Evolutionary conservation across 768 basidiomycete species (phyloP).

Genomic region (Boletus sp.): DNA sequence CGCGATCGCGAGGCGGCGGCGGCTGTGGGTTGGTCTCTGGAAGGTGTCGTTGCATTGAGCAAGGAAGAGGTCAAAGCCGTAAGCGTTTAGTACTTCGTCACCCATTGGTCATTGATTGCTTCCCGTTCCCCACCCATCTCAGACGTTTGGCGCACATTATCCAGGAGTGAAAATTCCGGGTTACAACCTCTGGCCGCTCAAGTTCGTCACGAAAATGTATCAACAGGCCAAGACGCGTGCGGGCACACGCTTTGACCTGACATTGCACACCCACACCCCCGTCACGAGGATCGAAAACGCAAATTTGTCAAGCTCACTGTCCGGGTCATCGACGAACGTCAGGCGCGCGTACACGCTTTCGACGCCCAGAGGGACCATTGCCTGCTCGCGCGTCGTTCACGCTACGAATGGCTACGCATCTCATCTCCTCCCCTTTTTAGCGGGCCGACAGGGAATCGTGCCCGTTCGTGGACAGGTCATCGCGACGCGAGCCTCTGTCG

Average conservation of each 20-base stretch:
- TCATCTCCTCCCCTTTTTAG: constrained; percentile 69
- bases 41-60: constrained; percentile 44
- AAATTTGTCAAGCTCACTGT: no score
- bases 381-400: constrained; percentile 68
- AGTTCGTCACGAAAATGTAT: constrained; percentile 71
- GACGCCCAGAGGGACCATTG: constrained; percentile 66
- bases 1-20: constrained; percentile 54
- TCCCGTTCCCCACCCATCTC: not conserved
- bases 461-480: constrained; percentile 74
- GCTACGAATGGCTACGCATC: constrained; percentile 86
- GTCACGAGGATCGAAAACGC: constrained; percentile 45
- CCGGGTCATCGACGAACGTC: not conserved
- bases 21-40: constrained; percentile 49
- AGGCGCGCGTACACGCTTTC: constrained; percentile 10
- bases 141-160: constrained; percentile 40
- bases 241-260: constrained; percentile 39
- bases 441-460: constrained; percentile 52
- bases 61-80: constrained; percentile 51
- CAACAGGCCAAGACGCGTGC: constrained; percentile 37
- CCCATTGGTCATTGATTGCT: not conserved
- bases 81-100: constrained; percentile 3
- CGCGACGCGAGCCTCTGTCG: constrained; percentile 42
- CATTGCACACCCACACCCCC: constrained; percentile 72
- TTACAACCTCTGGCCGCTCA: constrained; percentile 77
- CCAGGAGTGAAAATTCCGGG: constrained; percentile 53